phyloP scores from a whole-genome alignment of 1,139 yeast genomes.

The Suhomyces yuchorum region DNA sequence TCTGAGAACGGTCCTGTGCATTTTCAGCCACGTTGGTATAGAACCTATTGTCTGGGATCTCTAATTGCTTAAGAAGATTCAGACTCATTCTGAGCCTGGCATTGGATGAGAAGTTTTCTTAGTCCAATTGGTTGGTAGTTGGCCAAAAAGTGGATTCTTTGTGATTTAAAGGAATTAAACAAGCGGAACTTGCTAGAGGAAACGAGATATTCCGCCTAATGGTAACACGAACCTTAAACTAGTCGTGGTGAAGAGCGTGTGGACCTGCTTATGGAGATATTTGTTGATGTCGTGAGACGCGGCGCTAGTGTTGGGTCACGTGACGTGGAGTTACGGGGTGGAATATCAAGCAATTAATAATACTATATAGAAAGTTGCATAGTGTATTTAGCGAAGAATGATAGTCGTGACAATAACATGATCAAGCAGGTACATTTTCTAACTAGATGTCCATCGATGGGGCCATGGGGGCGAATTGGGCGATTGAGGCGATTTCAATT shows the following conservation, averaged over 20 bases:
- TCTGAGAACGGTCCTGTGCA: conserved; percentile 25
- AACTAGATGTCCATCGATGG: background rate
- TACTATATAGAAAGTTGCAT: conserved; percentile 10
- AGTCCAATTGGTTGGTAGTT: background rate
- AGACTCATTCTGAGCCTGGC: conserved; percentile 18
- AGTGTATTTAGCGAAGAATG: conserved; percentile 8
- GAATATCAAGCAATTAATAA: conserved; percentile 10
- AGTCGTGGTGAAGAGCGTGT: background rate
- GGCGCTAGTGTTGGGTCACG: background rate
- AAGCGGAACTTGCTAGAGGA: background rate
- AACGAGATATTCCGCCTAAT: background rate
- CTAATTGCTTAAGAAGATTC: conserved; percentile 30
- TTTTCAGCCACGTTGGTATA: conserved; percentile 24
- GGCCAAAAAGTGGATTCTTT: background rate
- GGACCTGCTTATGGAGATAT: background rate
- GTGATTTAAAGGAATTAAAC: background rate
- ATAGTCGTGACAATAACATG: conserved; percentile 12
- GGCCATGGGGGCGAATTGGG: background rate
- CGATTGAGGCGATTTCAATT: too few relatives aligned
- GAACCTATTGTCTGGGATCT: conserved; percentile 30
- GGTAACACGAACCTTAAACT: background rate
- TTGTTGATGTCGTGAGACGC: conserved; percentile 4
- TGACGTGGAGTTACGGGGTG: background rate
- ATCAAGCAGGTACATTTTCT: background rate
- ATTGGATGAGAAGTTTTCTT: conserved; percentile 3